Base-by-base conservation (phyloP, 805 yeast species). In the Starmerella ratchasimensis region DNA sequence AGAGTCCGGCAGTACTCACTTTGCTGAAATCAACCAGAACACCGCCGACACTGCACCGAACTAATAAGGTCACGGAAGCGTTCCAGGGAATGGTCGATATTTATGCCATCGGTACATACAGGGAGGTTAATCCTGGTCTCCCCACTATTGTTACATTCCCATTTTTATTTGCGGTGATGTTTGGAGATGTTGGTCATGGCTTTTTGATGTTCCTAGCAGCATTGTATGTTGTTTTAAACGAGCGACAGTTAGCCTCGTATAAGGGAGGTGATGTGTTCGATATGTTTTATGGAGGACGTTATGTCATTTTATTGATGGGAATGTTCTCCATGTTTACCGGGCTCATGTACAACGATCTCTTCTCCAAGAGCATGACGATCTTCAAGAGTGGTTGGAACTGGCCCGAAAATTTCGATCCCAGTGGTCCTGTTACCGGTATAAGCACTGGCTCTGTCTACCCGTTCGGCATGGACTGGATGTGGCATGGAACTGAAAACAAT, bases 131-230 rank as follows among this genome's bases (percentile, higher is more conserved):
- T 58, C 94, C 98, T 4, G 98, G 94, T 38, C 65, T 90, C 46
- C 88, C 98, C 3, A 88, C 98, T 1, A 73, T 83, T 33, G 78
- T 90, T 19, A 90, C 98, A 0, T 90, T 90, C 65, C 98, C 98
- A 18, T 90, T 90, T 59, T 80, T 90, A 93, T 90, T 90, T 63
- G 96, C 98, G 21, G 79, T 90, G 52, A 90, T 90, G 98, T 90
- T 90, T 66, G 98, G 98, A 66, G 98, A 90, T 64, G 57, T 86
- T 42, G 98, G 98, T 13, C 98, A 90, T 63, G 98, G 98, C 5
- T 70, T 84, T 42, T 71, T 90, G 33, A 64, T 90, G 58, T 69
- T 78, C 38, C 58, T 79, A 39, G 81, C 83, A 14, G 94, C 93
- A 1, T 60, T 73, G 36, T 59, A 62, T 22, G 63, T 90, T 45